Conservation (phyloP, 768 basidiomycete species). For the Basidioascus undulatus region DNA sequence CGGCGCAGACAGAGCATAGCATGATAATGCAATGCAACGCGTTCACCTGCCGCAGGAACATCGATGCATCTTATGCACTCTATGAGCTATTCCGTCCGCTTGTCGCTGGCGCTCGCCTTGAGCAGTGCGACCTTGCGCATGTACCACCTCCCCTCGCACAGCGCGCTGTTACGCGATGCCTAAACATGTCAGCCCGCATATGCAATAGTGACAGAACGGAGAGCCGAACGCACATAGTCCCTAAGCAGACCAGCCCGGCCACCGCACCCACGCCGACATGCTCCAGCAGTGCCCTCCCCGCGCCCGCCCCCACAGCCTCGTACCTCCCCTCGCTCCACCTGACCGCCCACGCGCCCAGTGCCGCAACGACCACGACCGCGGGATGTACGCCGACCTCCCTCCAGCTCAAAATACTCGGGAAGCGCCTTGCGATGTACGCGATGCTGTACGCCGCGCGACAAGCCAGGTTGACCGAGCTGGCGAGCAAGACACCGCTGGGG, state of each 20-base stretch:
- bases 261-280: conserved; percentile 6
- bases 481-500: conserved; percentile 21
- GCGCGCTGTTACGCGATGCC: too few relatives aligned
- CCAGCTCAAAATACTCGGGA: not conserved
- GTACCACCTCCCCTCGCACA: too few relatives aligned
- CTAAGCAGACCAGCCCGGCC: conserved; percentile 4
- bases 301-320: conserved; percentile 22
- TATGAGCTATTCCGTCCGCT: too few relatives aligned
- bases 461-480: conserved; percentile 14
- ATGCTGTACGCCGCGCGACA: conserved; percentile 9
- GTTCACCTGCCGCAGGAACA: too few relatives aligned
- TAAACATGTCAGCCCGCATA: not conserved
- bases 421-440: not conserved
- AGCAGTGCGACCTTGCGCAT: too few relatives aligned
- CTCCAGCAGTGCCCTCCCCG: not conserved
- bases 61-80: too few relatives aligned
- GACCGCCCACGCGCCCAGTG: conserved; percentile 29
- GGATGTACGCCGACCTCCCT: not conserved
- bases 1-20: too few relatives aligned
- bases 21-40: too few relatives aligned
- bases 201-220: not conserved
- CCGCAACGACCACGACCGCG: not conserved
- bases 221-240: conserved; percentile 4
- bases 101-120: too few relatives aligned
- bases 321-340: conserved; percentile 46